phyloP scores from a whole-genome alignment of 345 rosid species.

The Citrus hindsii region DNA sequence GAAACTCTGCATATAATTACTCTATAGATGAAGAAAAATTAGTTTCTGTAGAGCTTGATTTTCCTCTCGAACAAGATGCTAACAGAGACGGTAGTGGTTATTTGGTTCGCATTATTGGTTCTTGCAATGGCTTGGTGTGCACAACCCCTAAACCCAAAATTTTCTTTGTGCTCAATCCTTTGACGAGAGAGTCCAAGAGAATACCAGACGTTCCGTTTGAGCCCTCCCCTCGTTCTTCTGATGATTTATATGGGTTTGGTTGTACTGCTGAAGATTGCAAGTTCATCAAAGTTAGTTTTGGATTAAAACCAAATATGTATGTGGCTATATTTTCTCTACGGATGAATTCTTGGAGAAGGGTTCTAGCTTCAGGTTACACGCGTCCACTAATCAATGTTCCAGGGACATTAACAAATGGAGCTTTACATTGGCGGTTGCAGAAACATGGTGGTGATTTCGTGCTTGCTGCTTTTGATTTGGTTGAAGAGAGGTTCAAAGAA shows the following conservation, averaged over 20 bases:
- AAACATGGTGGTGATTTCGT: neutral
- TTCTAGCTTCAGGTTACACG: neutral
- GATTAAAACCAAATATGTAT: neutral
- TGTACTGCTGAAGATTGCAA: neutral
- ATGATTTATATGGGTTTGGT: neutral
- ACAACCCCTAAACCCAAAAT: neutral
- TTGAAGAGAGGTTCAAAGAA: neutral
- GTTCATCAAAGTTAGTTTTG: neutral
- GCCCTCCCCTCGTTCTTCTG: too few species aligned
- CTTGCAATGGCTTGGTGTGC: neutral
- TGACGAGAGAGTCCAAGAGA: neutral
- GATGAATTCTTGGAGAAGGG: neutral
- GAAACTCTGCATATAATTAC: neutral
- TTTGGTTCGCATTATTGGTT: neutral
- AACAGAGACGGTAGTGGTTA: neutral
- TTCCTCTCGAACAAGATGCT: neutral
- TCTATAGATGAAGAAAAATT: neutral
- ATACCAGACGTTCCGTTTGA: neutral
- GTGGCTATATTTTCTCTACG: neutral
- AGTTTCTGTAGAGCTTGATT: neutral
- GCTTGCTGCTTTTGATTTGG: neutral
- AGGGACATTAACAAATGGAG: neutral
- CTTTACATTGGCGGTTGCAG: neutral
- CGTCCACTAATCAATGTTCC: neutral
- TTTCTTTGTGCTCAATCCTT: neutral